Base-by-base conservation (phyloP, 345 rosid species). In the Carallia brachiata region DNA sequence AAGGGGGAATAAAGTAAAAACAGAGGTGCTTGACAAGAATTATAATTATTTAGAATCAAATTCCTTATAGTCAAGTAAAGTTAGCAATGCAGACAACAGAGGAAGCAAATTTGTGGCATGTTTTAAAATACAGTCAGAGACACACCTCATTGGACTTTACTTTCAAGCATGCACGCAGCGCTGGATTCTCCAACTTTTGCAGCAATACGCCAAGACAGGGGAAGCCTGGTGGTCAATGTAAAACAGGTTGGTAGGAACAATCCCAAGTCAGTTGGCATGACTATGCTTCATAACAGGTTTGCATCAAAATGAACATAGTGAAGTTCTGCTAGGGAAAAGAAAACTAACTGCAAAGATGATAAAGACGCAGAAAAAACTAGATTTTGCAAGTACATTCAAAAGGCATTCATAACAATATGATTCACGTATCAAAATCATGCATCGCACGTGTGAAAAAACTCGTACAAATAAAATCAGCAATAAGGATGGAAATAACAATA, bases 161-260 rank as follows among this genome's bases (percentile, higher is more conserved):
- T 86, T 86, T 86, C 48, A 95, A 83, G 84, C 96, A 89, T 67
- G 83, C 86, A 53, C 96, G 93, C 63, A 95, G 63, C 34, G 95
- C 97, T 71, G 99, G 99, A 81, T 91, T 95, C 81, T 95, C 99
- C 84, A 92, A 77, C 83, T 90, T 95, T 83, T 91, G 97, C 79
- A 95, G 81, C 85, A 91, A 78, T 34, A 95, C 92, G 74, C 99
- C 99, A 79, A 91, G 99, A 81, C 86, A 86, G 68, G 97, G 97
- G 78, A 91, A 95, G 81, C 99, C 99, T 90, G 75, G 63, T 79
- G 66, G 65, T 62, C 54, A 78, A 65, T 10, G 44, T 47, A 27
- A 28, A 52, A 68, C 27, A 59, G 37, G 36, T 31, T 39, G 67
- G 8, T 62, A 63, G 18, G 39, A 56, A 47, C 52, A 74, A 65